phyloP scores from a whole-genome alignment of 352 stramenopile species.

The Phytophthora macrochlamydospora region DNA sequence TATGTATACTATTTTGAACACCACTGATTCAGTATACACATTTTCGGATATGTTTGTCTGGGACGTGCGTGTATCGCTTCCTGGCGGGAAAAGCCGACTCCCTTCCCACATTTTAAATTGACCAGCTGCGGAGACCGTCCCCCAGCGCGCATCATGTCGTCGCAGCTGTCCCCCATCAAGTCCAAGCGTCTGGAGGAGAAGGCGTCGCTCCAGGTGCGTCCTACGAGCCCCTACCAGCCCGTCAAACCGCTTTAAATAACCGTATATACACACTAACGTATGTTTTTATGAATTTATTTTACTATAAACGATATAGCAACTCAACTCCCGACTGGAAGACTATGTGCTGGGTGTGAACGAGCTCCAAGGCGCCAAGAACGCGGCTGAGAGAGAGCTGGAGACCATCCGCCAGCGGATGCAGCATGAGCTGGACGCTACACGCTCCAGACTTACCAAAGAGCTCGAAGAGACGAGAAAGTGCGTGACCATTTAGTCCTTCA shows the following conservation, averaged over 20 bases:
- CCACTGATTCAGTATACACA: too few relatives aligned
- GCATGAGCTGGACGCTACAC: conserved; percentile 70
- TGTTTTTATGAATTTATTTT: neutral
- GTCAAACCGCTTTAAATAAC: conserved; percentile 3
- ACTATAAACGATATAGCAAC: conserved; percentile 43
- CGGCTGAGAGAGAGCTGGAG: conserved; percentile 78
- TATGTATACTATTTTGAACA: too few relatives aligned
- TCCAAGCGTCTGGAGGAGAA: conserved; percentile 88
- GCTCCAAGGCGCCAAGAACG: conserved; percentile 76
- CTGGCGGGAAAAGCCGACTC: too few relatives aligned
- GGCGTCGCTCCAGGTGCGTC: conserved; percentile 69
- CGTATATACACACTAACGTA: neutral
- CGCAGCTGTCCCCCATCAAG: conserved; percentile 80
- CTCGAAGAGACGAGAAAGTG: conserved; percentile 82
- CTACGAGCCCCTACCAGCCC: neutral
- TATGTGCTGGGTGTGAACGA: conserved; percentile 87
- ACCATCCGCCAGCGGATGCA: conserved; percentile 84
- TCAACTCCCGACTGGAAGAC: conserved; percentile 83
- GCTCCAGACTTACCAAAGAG: conserved; percentile 63
- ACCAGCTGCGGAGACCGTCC: too few relatives aligned
- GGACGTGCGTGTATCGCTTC: too few relatives aligned
- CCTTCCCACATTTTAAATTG: too few relatives aligned
- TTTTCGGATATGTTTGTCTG: too few relatives aligned
- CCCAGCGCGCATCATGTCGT: conserved; percentile 36
- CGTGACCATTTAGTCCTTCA: conserved; percentile 5